A percentile compares a stretch with the other conserved stretches of the same genome.
Evolutionary conservation across 1,139 yeast species (phyloP).

Genomic region (Blastobotrys elegans): DNA sequence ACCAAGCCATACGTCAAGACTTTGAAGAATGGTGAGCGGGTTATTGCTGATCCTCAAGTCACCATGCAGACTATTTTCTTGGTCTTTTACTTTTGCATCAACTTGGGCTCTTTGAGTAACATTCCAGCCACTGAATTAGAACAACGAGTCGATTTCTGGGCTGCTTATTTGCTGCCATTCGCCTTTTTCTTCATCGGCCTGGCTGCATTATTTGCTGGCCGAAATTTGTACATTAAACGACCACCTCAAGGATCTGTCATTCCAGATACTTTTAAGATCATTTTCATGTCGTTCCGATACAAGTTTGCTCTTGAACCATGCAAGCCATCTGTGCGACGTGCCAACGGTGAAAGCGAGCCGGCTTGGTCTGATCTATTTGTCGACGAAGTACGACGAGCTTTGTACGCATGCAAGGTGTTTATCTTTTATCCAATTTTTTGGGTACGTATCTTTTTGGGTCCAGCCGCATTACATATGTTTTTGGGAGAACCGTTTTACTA

Average conservation of each 20-base stretch:
- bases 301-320: conserved; percentile 50
- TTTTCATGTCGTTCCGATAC: conserved; percentile 44
- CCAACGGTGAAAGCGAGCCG: conserved; percentile 34
- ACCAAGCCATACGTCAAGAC: conserved; percentile 55
- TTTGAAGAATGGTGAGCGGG: conserved; percentile 57
- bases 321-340: conserved; percentile 45
- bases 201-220: conserved; percentile 51
- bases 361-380: conserved; percentile 61
- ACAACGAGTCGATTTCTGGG: conserved; percentile 69
- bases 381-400: conserved; percentile 55
- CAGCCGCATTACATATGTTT: too few species aligned
- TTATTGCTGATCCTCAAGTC: conserved; percentile 64
- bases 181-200: conserved; percentile 59
- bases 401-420: conserved; percentile 61
- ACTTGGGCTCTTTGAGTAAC: conserved; percentile 73
- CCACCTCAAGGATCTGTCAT: conserved; percentile 64
- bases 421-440: conserved; percentile 59
- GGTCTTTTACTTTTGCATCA: conserved; percentile 75
- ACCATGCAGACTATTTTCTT: conserved; percentile 72
- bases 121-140: conserved; percentile 74
- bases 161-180: conserved; percentile 66
- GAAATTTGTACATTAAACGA: conserved; percentile 50
- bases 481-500: neutral
- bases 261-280: conserved; percentile 49
- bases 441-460: too few species aligned